Percentiles rank a stretch among this genome's conserved stretches.
phyloP scores from a whole-genome alignment of 352 stramenopile species.

The Peronospora tabacina region DNA sequence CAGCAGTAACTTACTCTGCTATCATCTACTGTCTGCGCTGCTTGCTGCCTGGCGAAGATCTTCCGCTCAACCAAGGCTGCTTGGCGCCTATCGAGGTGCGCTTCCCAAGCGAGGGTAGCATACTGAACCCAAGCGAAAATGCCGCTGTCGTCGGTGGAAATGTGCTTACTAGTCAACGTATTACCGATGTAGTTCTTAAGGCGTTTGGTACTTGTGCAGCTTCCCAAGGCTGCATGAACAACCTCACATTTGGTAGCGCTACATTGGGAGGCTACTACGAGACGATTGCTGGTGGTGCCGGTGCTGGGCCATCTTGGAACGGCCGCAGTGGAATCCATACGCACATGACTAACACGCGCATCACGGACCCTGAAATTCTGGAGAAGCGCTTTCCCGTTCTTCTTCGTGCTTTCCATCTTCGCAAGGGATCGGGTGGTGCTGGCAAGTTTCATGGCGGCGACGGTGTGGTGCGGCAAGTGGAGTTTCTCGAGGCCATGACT shows the following conservation, averaged over 20 bases:
- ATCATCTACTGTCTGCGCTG: constrained; percentile 99
- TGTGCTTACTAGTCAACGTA: constrained; percentile 95
- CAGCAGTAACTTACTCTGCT: constrained; percentile 96
- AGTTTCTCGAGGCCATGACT: constrained; percentile 91
- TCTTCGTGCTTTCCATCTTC: constrained; percentile 79
- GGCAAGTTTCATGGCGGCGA: constrained; percentile 91
- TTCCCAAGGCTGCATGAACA: constrained; percentile 99
- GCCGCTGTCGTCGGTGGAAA: constrained; percentile 98
- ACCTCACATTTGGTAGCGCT: constrained; percentile 97
- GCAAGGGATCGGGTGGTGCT: constrained; percentile 83
- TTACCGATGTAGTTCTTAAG: constrained; percentile 97
- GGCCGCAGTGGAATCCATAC: constrained; percentile 96
- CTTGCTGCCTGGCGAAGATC: constrained; percentile 88
- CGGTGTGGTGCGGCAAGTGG: constrained; percentile 93
- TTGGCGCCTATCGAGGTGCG: constrained; percentile 94
- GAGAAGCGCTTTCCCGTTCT: constrained; percentile 93
- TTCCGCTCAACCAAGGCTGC: constrained; percentile 97
- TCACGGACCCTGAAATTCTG: constrained; percentile 99
- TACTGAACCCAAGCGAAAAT: constrained; percentile 93
- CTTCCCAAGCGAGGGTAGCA: constrained; percentile 87
- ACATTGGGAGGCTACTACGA: constrained; percentile 96
- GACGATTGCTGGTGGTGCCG: constrained; percentile 97
- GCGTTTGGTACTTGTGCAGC: constrained; percentile 94
- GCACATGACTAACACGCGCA: constrained; percentile 99
- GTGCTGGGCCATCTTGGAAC: constrained; percentile 94